Conservation (phyloP, 495 filamentous ascomycete species). For the Tuber borchii region DNA sequence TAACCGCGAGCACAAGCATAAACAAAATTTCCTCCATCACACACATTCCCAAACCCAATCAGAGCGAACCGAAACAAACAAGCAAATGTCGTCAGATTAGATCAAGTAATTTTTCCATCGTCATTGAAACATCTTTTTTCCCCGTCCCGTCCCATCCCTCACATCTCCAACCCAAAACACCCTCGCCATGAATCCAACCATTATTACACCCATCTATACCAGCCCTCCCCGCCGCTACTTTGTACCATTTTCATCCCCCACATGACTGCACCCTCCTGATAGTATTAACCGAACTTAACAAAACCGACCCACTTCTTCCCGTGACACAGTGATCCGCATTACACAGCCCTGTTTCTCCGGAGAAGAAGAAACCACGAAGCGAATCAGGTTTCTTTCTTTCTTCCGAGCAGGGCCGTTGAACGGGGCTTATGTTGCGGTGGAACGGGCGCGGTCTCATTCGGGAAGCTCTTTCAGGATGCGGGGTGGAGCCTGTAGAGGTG, state of each 20-base stretch:
- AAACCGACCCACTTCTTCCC: too few species aligned
- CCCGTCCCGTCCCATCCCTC: constrained; percentile 10
- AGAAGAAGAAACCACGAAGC: constrained; percentile 1
- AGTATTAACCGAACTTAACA: too few species aligned
- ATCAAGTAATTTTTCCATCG: constrained; percentile 42
- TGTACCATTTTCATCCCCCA: not conserved
- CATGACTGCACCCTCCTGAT: not conserved
- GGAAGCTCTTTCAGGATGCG: too few species aligned
- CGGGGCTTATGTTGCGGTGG: not conserved
- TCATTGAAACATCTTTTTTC: constrained; percentile 10
- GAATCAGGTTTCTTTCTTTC: constrained; percentile 3
- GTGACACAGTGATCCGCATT: not conserved
- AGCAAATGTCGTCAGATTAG: constrained; percentile 42
- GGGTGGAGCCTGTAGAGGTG: not conserved
- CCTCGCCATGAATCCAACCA: too few species aligned
- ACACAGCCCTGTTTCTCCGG: not conserved
- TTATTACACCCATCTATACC: constrained; percentile 4
- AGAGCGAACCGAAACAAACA: constrained; percentile 13
- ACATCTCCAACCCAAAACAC: not conserved
- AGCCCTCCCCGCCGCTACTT: not conserved
- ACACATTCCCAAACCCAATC: constrained; percentile 16
- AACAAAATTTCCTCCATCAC: not conserved
- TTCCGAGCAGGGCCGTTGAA: not conserved
- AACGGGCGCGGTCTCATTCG: not conserved
- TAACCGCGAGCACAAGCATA: not conserved